Conservation (phyloP, 139 green algal genomes). For the Desmodesmus armatus region DNA sequence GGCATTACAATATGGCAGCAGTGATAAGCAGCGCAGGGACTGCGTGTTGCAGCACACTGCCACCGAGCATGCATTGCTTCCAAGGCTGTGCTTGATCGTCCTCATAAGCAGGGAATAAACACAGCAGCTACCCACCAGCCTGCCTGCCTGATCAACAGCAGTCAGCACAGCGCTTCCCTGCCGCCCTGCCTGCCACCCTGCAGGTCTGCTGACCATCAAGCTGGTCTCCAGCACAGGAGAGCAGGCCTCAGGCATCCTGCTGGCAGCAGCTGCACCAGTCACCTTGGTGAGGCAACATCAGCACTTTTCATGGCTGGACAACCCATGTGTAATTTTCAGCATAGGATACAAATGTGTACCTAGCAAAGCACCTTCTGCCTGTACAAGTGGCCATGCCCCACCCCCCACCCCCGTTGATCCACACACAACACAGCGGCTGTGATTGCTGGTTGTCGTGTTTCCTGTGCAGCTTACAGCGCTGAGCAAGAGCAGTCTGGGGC, state of each 20-base stretch:
- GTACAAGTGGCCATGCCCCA: too few relatives aligned
- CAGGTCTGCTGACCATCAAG: slow-evolving; percentile 60
- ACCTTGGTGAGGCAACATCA: too few relatives aligned
- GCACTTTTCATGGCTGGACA: too few relatives aligned
- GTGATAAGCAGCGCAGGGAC: neutral
- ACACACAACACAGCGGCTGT: too few relatives aligned
- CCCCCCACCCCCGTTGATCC: too few relatives aligned
- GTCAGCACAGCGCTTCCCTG: neutral
- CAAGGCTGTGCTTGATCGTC: neutral
- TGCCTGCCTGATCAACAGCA: neutral
- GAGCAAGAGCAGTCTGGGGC: slow-evolving; percentile 68
- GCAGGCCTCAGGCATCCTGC: slow-evolving; percentile 55
- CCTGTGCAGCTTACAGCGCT: slow-evolving; percentile 65
- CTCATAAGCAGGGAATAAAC: neutral
- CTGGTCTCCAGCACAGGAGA: slow-evolving; percentile 63
- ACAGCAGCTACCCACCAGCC: neutral
- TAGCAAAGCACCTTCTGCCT: too few relatives aligned
- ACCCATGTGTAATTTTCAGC: too few relatives aligned
- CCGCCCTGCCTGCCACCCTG: neutral
- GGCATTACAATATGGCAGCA: neutral
- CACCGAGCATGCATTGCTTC: neutral
- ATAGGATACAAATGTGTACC: too few relatives aligned
- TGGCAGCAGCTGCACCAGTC: slow-evolving; percentile 56
- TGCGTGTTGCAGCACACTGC: neutral
- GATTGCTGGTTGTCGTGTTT: too few relatives aligned